phyloP scores from a whole-genome alignment of 257 asterid species.

The Penstemon davidsonii region DNA sequence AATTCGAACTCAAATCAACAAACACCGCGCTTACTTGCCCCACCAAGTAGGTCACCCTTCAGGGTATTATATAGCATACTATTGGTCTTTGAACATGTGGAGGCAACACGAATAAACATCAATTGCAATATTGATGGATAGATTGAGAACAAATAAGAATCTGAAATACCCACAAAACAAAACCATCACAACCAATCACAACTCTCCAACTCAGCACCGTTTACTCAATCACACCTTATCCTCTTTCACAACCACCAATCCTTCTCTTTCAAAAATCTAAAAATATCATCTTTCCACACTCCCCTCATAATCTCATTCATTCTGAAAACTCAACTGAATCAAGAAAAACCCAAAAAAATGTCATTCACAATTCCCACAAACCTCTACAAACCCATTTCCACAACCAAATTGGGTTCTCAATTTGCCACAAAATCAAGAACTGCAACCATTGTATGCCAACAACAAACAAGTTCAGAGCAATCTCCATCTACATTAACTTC shows the following conservation, averaged over 20 bases:
- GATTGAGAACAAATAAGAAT: slow-evolving; percentile 25
- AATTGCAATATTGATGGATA: slow-evolving; percentile 20
- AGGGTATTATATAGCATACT: no score
- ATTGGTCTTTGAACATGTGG: slow-evolving; percentile 34
- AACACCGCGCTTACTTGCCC: no score
- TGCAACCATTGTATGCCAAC: slow-evolving; percentile 57
- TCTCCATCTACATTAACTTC: slow-evolving; percentile 33
- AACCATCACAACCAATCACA: slow-evolving; percentile 35
- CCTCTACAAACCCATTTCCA: slow-evolving; percentile 67
- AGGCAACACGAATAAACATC: slow-evolving; percentile 34
- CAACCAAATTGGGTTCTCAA: slow-evolving; percentile 49
- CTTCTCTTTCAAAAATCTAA: slow-evolving; percentile 37
- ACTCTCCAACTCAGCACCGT: slow-evolving; percentile 48
- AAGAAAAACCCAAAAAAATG: slow-evolving; percentile 36
- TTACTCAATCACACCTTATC: no score
- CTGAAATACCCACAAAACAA: slow-evolving; percentile 17
- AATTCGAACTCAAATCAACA: no score
- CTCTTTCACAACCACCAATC: no score
- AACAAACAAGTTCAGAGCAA: slow-evolving; percentile 34
- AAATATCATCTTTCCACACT: slow-evolving; percentile 29
- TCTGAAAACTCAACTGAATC: not conserved
- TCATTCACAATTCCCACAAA: slow-evolving; percentile 86
- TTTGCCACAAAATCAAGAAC: slow-evolving; percentile 40
- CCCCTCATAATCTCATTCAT: not conserved
- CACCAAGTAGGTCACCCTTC: no score